Conservation (phyloP, 1,284 basidiomycete genomes). For the Xerocomus amazonicus region DNA sequence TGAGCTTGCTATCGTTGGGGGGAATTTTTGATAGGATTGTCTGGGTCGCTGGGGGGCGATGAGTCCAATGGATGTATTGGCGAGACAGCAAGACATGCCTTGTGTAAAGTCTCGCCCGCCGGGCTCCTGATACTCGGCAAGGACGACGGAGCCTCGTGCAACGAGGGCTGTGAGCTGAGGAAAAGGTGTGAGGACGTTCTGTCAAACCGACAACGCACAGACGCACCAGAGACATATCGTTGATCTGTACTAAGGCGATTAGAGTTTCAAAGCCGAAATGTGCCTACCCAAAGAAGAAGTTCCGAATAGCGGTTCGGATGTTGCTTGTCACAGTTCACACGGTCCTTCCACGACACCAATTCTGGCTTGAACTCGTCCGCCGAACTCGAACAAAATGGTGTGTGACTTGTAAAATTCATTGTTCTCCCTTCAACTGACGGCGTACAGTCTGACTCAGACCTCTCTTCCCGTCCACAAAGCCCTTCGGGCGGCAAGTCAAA, state of each 20-base stretch:
- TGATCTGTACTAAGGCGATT: not conserved
- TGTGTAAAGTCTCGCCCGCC: conserved; percentile 82
- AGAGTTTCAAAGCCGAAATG: not conserved
- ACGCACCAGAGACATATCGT: conserved; percentile 22
- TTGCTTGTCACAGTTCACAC: conserved; percentile 21
- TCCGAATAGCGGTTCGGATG: conserved; percentile 7
- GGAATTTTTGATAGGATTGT: conserved; percentile 95
- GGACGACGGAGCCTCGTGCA: conserved; percentile 72
- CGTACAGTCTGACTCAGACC: conserved; percentile 63
- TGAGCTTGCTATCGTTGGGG: conserved; percentile 90
- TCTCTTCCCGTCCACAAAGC: conserved; percentile 42
- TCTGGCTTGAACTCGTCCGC: conserved; percentile 9
- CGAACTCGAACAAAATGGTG: conserved; percentile 24
- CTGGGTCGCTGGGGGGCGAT: conserved; percentile 62
- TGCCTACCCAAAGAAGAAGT: conserved; percentile 16
- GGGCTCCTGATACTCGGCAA: conserved; percentile 74
- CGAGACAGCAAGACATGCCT: conserved; percentile 43
- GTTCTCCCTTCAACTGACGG: not conserved
- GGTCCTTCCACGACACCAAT: conserved; percentile 24
- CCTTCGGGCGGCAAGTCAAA: conserved; percentile 39
- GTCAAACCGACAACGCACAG: not conserved
- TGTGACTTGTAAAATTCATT: conserved; percentile 1
- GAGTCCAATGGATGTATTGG: conserved; percentile 4
- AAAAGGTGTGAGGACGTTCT: not conserved
- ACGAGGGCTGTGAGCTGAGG: conserved; percentile 81